These are phyloP conservation scores for Cajanus cajan DNA, from an alignment of 306 rosid genomes.

Conservation along the genomic window DNA sequence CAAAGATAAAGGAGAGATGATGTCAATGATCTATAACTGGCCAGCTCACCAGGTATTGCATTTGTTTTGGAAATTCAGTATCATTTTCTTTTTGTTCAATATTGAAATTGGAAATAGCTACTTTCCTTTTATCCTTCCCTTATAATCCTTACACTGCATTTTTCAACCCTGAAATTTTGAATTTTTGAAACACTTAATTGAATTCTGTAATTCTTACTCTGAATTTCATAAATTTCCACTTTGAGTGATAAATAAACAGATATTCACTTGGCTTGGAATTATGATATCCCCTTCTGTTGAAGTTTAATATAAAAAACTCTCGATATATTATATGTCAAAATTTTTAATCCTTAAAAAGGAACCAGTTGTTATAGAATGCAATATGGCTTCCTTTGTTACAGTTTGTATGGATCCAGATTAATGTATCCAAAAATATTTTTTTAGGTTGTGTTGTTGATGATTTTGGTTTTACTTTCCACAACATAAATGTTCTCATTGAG, in stretches of 20 bases:
- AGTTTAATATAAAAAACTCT: not conserved
- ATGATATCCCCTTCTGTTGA: not conserved
- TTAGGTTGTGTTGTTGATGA: not conserved
- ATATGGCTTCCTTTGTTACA: not conserved
- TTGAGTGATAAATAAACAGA: constrained; percentile 12
- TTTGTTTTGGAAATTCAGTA: constrained; percentile 13
- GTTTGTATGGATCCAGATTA: not conserved
- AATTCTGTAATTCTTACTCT: constrained; percentile 12
- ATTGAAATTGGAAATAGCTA: not conserved
- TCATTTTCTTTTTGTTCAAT: constrained; percentile 2
- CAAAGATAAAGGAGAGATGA: constrained; percentile 98
- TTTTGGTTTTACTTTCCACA: not conserved
- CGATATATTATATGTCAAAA: not conserved
- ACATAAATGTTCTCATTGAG: not conserved
- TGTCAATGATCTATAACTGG: constrained; percentile 99
- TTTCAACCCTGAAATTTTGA: constrained; percentile 18
- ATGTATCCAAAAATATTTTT: not conserved
- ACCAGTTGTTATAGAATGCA: not conserved
- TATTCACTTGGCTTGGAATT: not conserved
- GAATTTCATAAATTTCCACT: not conserved
- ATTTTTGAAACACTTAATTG: constrained; percentile 7
- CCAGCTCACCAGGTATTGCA: constrained; percentile 69
- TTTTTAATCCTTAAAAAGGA: not conserved
- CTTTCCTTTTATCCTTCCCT: not conserved
- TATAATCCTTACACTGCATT: not conserved